Evolutionary conservation across 768 basidiomycete species (phyloP).

Genomic region (Cystobasidium ongulense): DNA sequence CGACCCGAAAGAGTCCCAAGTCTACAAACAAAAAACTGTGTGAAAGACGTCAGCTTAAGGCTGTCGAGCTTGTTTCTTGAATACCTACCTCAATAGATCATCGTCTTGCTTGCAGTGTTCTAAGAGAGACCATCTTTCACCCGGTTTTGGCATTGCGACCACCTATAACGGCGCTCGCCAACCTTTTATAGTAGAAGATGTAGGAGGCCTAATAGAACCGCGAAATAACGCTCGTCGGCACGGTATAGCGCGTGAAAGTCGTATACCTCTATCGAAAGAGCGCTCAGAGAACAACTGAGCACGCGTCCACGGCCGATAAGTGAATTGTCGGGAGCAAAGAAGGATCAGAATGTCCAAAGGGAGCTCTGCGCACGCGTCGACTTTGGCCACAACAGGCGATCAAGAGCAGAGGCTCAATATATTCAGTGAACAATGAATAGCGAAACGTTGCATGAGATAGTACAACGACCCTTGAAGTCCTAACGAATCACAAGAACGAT

Average conservation of each 20-base stretch:
- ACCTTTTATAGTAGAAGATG: not conserved
- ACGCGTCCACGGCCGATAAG: not conserved
- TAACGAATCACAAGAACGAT: no score
- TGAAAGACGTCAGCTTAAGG: not conserved
- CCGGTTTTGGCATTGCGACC: not conserved
- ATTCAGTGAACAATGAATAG: no score
- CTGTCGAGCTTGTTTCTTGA: not conserved
- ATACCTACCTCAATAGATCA: slow-evolving; percentile 12
- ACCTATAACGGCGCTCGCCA: not conserved
- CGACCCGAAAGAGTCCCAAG: slow-evolving; percentile 5
- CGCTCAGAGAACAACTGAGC: not conserved
- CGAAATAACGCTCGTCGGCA: no score
- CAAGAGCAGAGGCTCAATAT: no score
- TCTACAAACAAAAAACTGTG: slow-evolving; percentile 22
- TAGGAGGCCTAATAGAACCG: not conserved
- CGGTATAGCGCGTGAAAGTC: no score
- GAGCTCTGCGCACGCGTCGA: not conserved
- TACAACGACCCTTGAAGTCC: no score
- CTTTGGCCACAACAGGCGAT: no score
- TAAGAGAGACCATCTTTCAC: slow-evolving; percentile 12
- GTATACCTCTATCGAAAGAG: not conserved
- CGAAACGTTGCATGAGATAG: no score
- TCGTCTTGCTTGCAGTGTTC: slow-evolving; percentile 30
- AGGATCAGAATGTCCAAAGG: not conserved
- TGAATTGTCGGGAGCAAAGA: not conserved